Evolutionary conservation across 1,284 basidiomycete genomes (phyloP).

Genomic region (Malassezia furfur): DNA sequence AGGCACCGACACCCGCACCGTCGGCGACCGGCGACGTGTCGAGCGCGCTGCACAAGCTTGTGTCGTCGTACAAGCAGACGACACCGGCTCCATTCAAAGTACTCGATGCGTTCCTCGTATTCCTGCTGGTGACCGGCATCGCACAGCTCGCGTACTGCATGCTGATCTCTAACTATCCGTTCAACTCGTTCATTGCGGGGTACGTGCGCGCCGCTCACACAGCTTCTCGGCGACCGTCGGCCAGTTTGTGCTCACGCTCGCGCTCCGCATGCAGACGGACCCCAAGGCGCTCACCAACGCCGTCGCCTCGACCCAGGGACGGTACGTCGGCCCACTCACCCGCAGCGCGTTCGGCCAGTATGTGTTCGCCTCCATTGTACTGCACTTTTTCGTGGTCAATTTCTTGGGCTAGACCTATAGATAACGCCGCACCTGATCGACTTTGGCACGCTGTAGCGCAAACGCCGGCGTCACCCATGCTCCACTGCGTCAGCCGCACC

Average conservation of each 20-base stretch:
- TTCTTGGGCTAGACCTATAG: slow-evolving; percentile 61
- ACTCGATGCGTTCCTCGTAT: slow-evolving; percentile 82
- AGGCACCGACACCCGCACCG: background rate
- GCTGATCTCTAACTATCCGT: slow-evolving; percentile 83
- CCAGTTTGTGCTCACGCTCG: slow-evolving; percentile 90
- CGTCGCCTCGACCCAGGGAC: slow-evolving; percentile 51
- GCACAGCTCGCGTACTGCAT: slow-evolving; percentile 85
- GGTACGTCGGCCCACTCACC: slow-evolving; percentile 13
- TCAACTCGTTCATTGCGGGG: slow-evolving; percentile 94
- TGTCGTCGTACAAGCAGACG: slow-evolving; percentile 58
- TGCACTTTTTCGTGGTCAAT: slow-evolving; percentile 98
- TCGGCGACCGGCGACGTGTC: background rate
- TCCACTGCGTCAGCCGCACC: slow-evolving; percentile 20
- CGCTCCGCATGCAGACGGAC: slow-evolving; percentile 82
- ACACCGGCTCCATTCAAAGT: slow-evolving; percentile 80
- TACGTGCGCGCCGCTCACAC: slow-evolving; percentile 51
- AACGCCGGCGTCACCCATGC: slow-evolving; percentile 60
- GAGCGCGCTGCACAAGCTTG: background rate
- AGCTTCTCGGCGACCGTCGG: slow-evolving; percentile 89
- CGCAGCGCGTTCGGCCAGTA: slow-evolving; percentile 72
- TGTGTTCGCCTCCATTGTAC: slow-evolving; percentile 77
- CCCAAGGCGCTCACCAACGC: slow-evolving; percentile 76
- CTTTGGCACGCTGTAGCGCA: slow-evolving; percentile 77
- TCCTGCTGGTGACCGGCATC: slow-evolving; percentile 82
- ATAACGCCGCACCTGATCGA: slow-evolving; percentile 59